Evolutionary conservation across 2,329 filamentous ascomycete species (phyloP), one percentile per base, ranked within the genome.

Genomic region (Xylaria sp.): DNA sequence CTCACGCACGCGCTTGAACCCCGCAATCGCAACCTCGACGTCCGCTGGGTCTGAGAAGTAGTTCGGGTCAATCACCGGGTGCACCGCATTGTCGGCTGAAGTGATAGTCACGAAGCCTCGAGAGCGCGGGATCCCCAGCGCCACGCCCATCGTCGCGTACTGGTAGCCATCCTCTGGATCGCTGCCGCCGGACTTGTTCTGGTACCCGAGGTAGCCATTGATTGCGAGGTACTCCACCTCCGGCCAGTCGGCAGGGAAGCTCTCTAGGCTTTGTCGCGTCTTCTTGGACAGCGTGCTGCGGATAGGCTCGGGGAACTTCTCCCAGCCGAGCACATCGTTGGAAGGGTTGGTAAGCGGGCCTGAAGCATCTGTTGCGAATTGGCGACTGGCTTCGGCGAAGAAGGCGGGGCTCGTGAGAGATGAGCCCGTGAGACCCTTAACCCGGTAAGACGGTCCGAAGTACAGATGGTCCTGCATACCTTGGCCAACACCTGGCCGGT

Each of bases 11-110:
- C 83, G 78, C 47, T 75, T 77, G 62, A 78, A 80, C 0, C 73
- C 68, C 0, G 76, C 75, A 4, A 85, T 64, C 2, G 77, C 78
- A 3, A 84, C 68, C 23, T 81, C 77, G n/a, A 74, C 64, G 37
- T 85, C 83, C 0, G 75, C 71, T 4, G 75, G 73, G 10, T 77
- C 72, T 0, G 70, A 69, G 1, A 85, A 70, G 74, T 77, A 85
- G 64, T 80, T 80, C 1, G 79, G 78, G 63, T 82, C 73, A 54
- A 83, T 77, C 10, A 58, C 25, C 4, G 66, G 64, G 6, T 43
- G 27, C 10, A 48, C 57, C 5, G 57, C 37, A 5, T 52, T 54
- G 35, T 62, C 48, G 10, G 44, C 29, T 3, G 54, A 56, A 11
- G 21, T 21, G 54, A 69, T 64, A 1, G 59, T 40, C 3, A 56